A percentile compares a stretch with the other conserved stretches of the same genome.
Evolutionary conservation across 495 filamentous ascomycete species (phyloP).

Genomic region (Aspergillus coremiiformis): DNA sequence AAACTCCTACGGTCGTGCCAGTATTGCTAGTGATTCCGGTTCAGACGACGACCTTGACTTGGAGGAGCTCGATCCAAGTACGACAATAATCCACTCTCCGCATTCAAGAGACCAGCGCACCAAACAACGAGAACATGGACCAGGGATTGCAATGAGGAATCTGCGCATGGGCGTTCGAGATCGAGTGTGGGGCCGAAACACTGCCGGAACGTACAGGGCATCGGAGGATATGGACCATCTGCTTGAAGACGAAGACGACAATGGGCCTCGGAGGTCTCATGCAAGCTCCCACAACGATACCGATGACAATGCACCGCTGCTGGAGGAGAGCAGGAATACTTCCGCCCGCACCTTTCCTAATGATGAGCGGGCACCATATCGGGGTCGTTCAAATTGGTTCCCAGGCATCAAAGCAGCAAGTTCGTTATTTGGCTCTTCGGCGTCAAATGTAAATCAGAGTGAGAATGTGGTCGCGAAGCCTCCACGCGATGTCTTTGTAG

Average conservation of each 20-base stretch:
- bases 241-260: conserved; percentile 44
- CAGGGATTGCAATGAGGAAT: conserved; percentile 63
- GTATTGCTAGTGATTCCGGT: conserved; percentile 28
- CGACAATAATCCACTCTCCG: conserved; percentile 33
- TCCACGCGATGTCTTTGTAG: conserved; percentile 38
- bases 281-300: conserved; percentile 45
- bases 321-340: conserved; percentile 33
- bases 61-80: conserved; percentile 62
- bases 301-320: conserved; percentile 61
- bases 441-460: conserved; percentile 5
- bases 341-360: conserved; percentile 26
- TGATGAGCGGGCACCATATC: conserved; percentile 19
- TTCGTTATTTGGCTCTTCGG: conserved; percentile 17
- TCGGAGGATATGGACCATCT: conserved; percentile 51
- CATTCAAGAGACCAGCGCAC: conserved; percentile 35
- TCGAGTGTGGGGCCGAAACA: conserved; percentile 48
- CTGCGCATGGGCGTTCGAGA: conserved; percentile 60
- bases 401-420: conserved; percentile 23
- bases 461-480: conserved; percentile 27
- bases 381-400: conserved; percentile 23
- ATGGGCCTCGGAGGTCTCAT: conserved; percentile 32
- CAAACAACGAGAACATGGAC: conserved; percentile 39
- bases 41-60: conserved; percentile 57
- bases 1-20: conserved; percentile 26
- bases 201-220: conserved; percentile 35